Conservation (phyloP, 371 early-diverging fungal species). For the Mucor mucedo region DNA sequence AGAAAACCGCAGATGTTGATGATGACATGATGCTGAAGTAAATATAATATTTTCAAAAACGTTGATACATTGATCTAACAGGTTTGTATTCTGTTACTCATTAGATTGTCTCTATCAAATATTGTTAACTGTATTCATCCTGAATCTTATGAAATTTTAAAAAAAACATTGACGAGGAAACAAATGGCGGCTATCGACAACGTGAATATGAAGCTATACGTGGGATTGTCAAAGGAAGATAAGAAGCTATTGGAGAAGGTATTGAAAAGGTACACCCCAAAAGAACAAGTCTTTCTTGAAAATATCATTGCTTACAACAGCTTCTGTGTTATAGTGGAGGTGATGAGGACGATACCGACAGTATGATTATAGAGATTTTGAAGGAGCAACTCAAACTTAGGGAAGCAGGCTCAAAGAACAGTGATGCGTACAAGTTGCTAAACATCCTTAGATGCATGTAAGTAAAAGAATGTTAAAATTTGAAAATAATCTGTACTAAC, state of each 20-base stretch:
- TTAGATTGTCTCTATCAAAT: constrained; percentile 19
- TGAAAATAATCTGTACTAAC: constrained; percentile 17
- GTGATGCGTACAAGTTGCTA: constrained; percentile 22
- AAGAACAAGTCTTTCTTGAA: constrained; percentile 25
- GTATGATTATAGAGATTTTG: constrained; percentile 14
- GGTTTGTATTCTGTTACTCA: constrained; percentile 15
- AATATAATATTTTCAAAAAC: constrained; percentile 22
- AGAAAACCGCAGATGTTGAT: constrained; percentile 13
- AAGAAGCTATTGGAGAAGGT: constrained; percentile 20
- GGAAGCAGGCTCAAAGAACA: constrained; percentile 17
- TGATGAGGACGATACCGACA: constrained; percentile 14
- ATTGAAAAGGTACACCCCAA: constrained; percentile 21
- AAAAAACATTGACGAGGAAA: constrained; percentile 17
- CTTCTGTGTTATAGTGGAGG: constrained; percentile 25
- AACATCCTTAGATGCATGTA: constrained; percentile 23
- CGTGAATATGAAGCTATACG: constrained; percentile 8
- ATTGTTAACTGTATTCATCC: constrained; percentile 16
- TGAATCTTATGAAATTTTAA: constrained; percentile 20
- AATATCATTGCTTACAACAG: constrained; percentile 22
- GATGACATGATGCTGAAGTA: constrained; percentile 26
- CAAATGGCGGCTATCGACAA: constrained; percentile 21
- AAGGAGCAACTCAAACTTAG: constrained; percentile 21
- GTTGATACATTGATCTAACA: constrained; percentile 15
- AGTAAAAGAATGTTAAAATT: constrained; percentile 22
- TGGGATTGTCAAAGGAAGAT: constrained; percentile 11